Evolutionary conservation across 345 rosid species (phyloP), one percentile per base, ranked within the genome.

Genomic region (Aethionema arabicum): DNA sequence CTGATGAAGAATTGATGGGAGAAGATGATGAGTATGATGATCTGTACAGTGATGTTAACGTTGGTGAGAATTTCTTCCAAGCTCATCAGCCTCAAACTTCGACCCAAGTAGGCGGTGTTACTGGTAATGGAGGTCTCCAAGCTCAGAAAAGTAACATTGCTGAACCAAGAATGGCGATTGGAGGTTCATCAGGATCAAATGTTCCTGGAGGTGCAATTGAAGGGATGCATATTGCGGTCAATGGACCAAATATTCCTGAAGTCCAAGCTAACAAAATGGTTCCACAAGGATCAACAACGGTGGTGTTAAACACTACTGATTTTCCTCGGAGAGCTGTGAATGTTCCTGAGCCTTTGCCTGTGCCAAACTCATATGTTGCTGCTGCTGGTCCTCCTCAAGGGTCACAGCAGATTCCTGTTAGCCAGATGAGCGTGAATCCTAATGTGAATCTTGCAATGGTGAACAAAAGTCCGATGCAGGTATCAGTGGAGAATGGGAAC

Each of bases 1-100:
- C 84, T 4, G 96, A 88, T 72, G 96, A 80, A 70, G 96, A 85
- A 57, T 45, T 83, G 41, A 77, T 87, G 69, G 92, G 83, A 42
- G 87, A 82, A 68, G 96, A 88, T 67, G 96, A 88, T 66, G 96
- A 88, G 55, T 88, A 80, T 47, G 96, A 85, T 70, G 96, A 88
- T 76, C 86, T 88, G 11, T 88, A 88, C 53, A 88, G 87, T 51
- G 93, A 88, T 78, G 93, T 88, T 36, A 88, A 88, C 69, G 92
- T 88, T 11, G 96, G 96, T 16, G 96, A 85, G 71, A 79, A 84
- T 68, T 83, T 85, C 63, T 67, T 76, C 62, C 88, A 80, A 66
- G 79, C 80, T 76, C 92, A 81, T 45, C 79, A 62, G 42, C 38
- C 83, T 59, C 85, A 81, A 68, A 39, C 70, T 39, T 80, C 88